Percentiles rank a stretch among this genome's conserved stretches.
Evolutionary conservation across 2,329 filamentous ascomycete species (phyloP).

Genomic region (Hymenoscyphus infarciens): DNA sequence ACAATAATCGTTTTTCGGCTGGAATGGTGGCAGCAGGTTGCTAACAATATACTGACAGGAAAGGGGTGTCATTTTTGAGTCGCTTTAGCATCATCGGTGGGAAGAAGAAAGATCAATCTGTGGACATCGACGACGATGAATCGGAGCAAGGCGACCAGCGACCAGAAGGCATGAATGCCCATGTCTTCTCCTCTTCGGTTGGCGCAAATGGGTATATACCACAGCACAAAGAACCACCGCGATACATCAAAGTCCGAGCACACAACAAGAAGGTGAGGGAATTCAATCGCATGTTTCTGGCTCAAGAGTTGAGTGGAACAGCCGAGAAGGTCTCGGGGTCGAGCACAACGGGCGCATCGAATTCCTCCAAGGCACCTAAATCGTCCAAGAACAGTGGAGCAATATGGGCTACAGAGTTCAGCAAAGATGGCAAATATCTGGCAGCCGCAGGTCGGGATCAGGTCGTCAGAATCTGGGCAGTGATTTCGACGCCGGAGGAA

Average conservation of each 20-base stretch:
- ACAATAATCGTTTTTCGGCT: background rate
- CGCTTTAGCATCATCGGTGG: constrained; percentile 69
- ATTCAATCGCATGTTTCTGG: constrained; percentile 85
- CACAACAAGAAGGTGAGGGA: constrained; percentile 78
- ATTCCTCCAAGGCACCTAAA: constrained; percentile 30
- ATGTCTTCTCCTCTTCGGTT: constrained; percentile 74
- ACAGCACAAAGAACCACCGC: constrained; percentile 80
- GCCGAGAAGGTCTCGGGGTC: constrained; percentile 31
- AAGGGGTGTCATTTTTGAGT: constrained; percentile 86
- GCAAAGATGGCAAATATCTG: constrained; percentile 83
- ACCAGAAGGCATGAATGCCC: constrained; percentile 76
- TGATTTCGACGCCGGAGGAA: constrained; percentile 79
- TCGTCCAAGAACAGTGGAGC: constrained; percentile 49
- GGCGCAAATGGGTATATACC: constrained; percentile 73
- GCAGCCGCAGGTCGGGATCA: constrained; percentile 90
- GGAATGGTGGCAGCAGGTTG: background rate
- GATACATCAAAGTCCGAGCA: constrained; percentile 81
- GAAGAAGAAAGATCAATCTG: constrained; percentile 64
- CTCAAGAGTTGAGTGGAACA: constrained; percentile 77
- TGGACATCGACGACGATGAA: constrained; percentile 55
- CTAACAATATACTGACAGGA: constrained; percentile 49
- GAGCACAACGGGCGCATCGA: constrained; percentile 29
- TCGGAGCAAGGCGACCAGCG: constrained; percentile 67
- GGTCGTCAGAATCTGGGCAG: constrained; percentile 82
- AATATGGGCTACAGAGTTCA: constrained; percentile 91